A percentile compares a stretch with the other conserved stretches of the same genome.
These are phyloP conservation scores for Herpetomonas samuelpessoai DNA, from an alignment of 208 protist genomes.

Conservation along the genomic window DNA sequence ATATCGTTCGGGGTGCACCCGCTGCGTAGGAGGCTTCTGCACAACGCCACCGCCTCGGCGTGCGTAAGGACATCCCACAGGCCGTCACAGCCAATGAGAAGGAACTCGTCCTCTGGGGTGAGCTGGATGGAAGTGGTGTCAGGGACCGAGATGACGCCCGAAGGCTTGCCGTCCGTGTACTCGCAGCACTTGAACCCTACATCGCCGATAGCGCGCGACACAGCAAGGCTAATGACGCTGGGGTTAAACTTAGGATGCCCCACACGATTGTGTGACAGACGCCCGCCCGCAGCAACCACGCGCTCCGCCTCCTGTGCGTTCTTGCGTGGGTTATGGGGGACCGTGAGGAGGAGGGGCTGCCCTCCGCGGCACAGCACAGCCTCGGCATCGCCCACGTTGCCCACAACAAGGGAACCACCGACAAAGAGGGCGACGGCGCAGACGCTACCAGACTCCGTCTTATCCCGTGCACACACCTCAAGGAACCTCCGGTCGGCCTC, in stretches of 20 bases:
- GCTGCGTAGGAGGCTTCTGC: constrained; percentile 43
- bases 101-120: constrained; percentile 84
- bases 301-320: constrained; percentile 81
- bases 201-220: constrained; percentile 95
- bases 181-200: constrained; percentile 88
- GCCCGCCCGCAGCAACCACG: constrained; percentile 84
- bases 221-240: constrained; percentile 84
- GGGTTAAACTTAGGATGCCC: constrained; percentile 92
- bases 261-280: constrained; percentile 91
- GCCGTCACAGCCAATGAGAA: constrained; percentile 93
- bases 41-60: constrained; percentile 84
- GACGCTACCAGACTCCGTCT: constrained; percentile 83
- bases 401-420: constrained; percentile 78
- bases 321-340: constrained; percentile 74
- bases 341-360: constrained; percentile 71
- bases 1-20: constrained; percentile 53
- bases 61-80: constrained; percentile 94
- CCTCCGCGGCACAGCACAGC: constrained; percentile 75
- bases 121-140: constrained; percentile 61
- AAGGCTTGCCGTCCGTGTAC: constrained; percentile 80
- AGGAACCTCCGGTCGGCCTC: constrained; percentile 78
- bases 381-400: constrained; percentile 89
- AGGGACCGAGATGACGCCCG: constrained; percentile 74
- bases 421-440: constrained; percentile 82
- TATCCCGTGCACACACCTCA: constrained; percentile 57